Conservation (phyloP, 2,329 filamentous ascomycete species). For the Didymella glomerata region DNA sequence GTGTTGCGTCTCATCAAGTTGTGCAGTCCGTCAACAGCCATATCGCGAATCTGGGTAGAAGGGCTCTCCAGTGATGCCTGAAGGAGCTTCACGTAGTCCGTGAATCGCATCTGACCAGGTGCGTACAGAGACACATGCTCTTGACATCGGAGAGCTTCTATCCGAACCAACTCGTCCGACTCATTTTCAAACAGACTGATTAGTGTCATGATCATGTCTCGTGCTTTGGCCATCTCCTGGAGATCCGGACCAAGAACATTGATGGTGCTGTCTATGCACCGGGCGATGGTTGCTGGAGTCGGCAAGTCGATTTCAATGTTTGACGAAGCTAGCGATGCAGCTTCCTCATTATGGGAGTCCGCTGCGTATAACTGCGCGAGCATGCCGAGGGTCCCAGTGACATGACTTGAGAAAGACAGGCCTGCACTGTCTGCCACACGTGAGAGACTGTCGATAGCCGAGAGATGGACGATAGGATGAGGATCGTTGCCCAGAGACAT, state of each 20-base stretch:
- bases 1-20: conserved; percentile 95
- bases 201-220: conserved; percentile 88
- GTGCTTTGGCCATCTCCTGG: conserved; percentile 89
- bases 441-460: conserved; percentile 89
- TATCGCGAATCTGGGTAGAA: conserved; percentile 74
- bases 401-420: conserved; percentile 88
- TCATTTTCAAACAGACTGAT: conserved; percentile 84
- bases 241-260: conserved; percentile 96
- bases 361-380: conserved; percentile 90
- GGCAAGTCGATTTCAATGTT: conserved; percentile 88
- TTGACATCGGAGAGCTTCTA: conserved; percentile 80
- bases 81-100: conserved; percentile 80
- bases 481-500: conserved; percentile 97
- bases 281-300: conserved; percentile 81
- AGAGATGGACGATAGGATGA: conserved; percentile 94
- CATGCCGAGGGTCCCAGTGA: conserved; percentile 91
- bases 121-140: conserved; percentile 95
- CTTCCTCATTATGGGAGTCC: conserved; percentile 89
- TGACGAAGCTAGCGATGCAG: conserved; percentile 80
- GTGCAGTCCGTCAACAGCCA: conserved; percentile 86
- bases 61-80: conserved; percentile 79
- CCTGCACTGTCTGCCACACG: conserved; percentile 91
- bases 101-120: conserved; percentile 84
- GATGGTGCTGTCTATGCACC: conserved; percentile 93
- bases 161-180: conserved; percentile 72